Evolutionary conservation across 768 basidiomycete genomes (phyloP).

Genomic region (Exidia glandulosa): DNA sequence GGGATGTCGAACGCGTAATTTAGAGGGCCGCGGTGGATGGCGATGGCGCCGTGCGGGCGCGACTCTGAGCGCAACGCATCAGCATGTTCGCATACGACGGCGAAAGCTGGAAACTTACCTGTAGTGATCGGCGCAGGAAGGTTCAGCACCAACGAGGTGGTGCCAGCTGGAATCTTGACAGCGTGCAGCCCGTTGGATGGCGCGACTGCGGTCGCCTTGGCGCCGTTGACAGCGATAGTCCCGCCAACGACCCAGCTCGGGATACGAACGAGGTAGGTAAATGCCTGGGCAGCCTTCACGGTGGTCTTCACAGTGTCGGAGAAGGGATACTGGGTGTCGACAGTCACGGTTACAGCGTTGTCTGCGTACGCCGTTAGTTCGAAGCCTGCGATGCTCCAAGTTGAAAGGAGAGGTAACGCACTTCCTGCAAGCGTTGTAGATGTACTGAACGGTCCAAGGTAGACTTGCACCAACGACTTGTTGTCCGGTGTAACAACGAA

Average conservation of each 20-base stretch:
- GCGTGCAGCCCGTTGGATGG: slow-evolving; percentile 32
- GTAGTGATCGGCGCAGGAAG: slow-evolving; percentile 37
- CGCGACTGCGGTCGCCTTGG: slow-evolving; percentile 22
- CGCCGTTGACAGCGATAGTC: slow-evolving; percentile 31
- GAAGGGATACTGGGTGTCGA: slow-evolving; percentile 42
- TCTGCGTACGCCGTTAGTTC: slow-evolving; percentile 12
- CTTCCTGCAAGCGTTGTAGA: slow-evolving; percentile 29
- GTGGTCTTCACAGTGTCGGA: slow-evolving; percentile 37
- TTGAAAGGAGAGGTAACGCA: not conserved
- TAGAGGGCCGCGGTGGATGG: slow-evolving; percentile 42
- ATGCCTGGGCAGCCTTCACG: slow-evolving; percentile 29
- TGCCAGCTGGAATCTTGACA: slow-evolving; percentile 29
- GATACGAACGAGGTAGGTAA: slow-evolving; percentile 39
- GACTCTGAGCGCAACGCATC: slow-evolving; percentile 24
- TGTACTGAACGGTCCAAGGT: slow-evolving; percentile 37
- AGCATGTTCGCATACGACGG: no score
- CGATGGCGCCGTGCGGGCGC: slow-evolving; percentile 40
- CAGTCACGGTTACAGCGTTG: slow-evolving; percentile 32
- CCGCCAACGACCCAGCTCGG: slow-evolving; percentile 38
- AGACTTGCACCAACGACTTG: slow-evolving; percentile 35
- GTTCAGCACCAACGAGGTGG: slow-evolving; percentile 32
- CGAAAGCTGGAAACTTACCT: slow-evolving; percentile 23
- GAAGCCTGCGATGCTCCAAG: not conserved
- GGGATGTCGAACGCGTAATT: slow-evolving; percentile 45
- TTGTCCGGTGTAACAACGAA: slow-evolving; percentile 38